Conservation (phyloP, 768 basidiomycete genomes). For the Lentinula sp. region DNA sequence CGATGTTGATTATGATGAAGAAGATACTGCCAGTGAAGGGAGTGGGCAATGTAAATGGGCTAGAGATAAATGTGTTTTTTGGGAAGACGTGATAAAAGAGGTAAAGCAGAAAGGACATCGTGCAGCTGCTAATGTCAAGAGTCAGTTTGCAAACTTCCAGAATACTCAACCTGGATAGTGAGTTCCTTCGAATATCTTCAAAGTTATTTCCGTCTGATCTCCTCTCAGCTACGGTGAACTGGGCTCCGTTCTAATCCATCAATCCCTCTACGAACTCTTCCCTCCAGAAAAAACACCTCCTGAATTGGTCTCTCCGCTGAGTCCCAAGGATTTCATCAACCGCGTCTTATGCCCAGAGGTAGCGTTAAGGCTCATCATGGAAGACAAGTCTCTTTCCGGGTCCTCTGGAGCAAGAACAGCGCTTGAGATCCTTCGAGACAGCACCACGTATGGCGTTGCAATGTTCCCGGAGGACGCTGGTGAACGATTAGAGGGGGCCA, state of each 20-base stretch:
- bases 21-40: constrained; percentile 16
- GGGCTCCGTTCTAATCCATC: constrained; percentile 76
- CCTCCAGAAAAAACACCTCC: constrained; percentile 55
- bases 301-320: constrained; percentile 55
- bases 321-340: constrained; percentile 70
- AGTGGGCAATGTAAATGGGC: constrained; percentile 7
- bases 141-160: constrained; percentile 75
- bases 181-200: constrained; percentile 23
- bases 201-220: not conserved
- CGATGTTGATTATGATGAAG: constrained; percentile 15
- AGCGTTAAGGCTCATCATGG: constrained; percentile 73
- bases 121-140: constrained; percentile 59
- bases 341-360: constrained; percentile 89
- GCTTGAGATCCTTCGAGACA: constrained; percentile 60
- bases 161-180: constrained; percentile 89
- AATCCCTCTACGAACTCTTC: constrained; percentile 71
- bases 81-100: constrained; percentile 59
- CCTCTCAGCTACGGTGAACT: constrained; percentile 74
- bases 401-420: constrained; percentile 37
- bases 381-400: constrained; percentile 52
- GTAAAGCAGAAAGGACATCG: constrained; percentile 61
- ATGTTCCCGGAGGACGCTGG: constrained; percentile 72
- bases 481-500: constrained; percentile 24
- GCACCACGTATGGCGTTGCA: constrained; percentile 76
- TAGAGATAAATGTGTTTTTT: constrained; percentile 38